Evolutionary conservation across 345 rosid species (phyloP).

Genomic region (Eucalyptus pumila): DNA sequence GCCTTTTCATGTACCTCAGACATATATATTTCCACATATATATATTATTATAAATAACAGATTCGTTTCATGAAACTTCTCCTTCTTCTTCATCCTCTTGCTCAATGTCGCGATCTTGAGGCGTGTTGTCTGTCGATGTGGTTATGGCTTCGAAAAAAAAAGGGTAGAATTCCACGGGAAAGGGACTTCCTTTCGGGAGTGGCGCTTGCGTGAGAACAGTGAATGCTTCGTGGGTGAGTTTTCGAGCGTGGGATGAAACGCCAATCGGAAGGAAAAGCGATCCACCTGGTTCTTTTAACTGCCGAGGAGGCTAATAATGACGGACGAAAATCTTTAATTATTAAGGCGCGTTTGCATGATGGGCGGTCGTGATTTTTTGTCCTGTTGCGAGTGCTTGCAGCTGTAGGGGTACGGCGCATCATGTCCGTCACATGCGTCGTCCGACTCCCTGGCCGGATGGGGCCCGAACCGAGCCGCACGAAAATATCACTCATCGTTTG

Average conservation of each 20-base stretch:
- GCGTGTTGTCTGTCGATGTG: neutral
- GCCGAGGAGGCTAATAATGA: neutral
- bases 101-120: neutral
- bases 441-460: neutral
- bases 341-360: neutral
- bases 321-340: neutral
- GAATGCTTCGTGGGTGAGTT: neutral
- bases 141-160: too few relatives aligned
- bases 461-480: neutral
- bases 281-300: fast-evolving
- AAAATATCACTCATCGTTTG: neutral
- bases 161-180: neutral
- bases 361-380: neutral
- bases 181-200: neutral
- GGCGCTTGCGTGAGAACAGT: neutral
- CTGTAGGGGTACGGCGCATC: neutral
- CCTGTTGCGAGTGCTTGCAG: neutral
- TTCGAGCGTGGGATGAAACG: neutral
- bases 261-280: neutral
- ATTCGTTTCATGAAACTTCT: neutral
- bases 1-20: neutral
- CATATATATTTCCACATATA: neutral
- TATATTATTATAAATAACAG: neutral
- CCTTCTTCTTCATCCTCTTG: fast-evolving
- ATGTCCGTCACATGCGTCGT: neutral